Base-by-base conservation (phyloP, 2,329 filamentous ascomycete species). In the Pseudogymnoascus sp. region DNA sequence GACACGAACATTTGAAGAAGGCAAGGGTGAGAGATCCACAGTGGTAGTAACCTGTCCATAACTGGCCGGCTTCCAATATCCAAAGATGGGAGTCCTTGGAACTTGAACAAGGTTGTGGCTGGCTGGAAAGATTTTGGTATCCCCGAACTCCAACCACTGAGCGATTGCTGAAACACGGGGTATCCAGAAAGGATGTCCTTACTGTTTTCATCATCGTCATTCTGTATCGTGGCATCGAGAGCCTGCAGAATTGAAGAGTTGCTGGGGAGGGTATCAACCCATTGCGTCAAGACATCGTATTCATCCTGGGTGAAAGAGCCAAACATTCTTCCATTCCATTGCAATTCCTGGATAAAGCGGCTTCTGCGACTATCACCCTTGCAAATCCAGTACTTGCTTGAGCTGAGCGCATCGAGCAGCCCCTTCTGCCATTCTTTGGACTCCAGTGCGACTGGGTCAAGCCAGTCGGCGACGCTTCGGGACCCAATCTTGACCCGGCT, bases 311-410 rank as follows among this genome's bases (percentile, higher is more conserved):
- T 81, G 67, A 82, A 82, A 18, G 77, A 73, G 0, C 79, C 79
- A 65, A 79, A 82, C 79, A 81, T 81, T 45, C 72, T 75, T 4
- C 79, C 80, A 23, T 75, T 73, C 78, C 79, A 81, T 0, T 65
- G 69, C 6, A 81, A 66, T 67, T 78, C 78, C 41, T 71, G 73
- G 1, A 80, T 67, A 2, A 81, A 70, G 21, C 66, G 72, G 62
- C 79, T 81, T 35, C 73, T 73, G 1, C 66, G 59, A 61, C 76
- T 76, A 38, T 74, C 67, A 4, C 79, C 79, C 41, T 69, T 71
- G 43, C 71, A 65, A 3, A 81, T 68, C 79, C 79, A 81, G 11
- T 74, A 73, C 40, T 71, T 75, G 31, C 68, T 71, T 11, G 69
- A 68, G 16, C 69, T 68, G 55, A 80, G 64, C 14, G 70, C 70